phyloP scores from a whole-genome alignment of 768 basidiomycete genomes.

The Suillus placidus region DNA sequence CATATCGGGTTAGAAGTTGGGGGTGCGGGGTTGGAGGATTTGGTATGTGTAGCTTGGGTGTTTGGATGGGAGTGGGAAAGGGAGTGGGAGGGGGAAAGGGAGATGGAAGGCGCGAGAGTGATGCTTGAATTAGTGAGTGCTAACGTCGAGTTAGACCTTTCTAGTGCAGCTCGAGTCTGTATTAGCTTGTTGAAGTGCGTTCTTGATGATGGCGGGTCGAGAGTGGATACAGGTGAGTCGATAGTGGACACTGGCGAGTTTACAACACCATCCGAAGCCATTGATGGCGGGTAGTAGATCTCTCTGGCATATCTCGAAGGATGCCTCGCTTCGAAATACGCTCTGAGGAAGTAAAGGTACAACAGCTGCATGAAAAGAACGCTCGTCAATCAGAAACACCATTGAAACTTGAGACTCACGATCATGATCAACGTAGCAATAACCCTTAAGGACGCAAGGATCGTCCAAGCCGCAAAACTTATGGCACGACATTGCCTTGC shows the following conservation, averaged over 20 bases:
- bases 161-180: background rate
- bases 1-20: constrained; percentile 18
- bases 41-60: constrained; percentile 9
- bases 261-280: constrained; percentile 25
- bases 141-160: constrained; percentile 26
- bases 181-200: background rate
- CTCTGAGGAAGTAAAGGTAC: constrained; percentile 23
- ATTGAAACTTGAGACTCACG: constrained; percentile 43
- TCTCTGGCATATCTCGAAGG: constrained; percentile 16
- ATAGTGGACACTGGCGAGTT: constrained; percentile 19
- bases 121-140: constrained; percentile 29
- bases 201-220: constrained; percentile 16
- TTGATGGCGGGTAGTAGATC: constrained; percentile 20
- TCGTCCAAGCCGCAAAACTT: constrained; percentile 56
- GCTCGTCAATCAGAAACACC: background rate
- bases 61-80: constrained; percentile 24
- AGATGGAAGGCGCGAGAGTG: constrained; percentile 25
- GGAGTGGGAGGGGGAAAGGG: constrained; percentile 28
- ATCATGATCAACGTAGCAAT: constrained; percentile 51
- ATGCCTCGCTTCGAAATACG: constrained; percentile 22
- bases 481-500: constrained; percentile 19
- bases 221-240: constrained; percentile 14
- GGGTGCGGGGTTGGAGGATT: constrained; percentile 9
- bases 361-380: constrained; percentile 19
- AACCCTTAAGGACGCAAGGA: constrained; percentile 54